Evolutionary conservation across 768 basidiomycete species (phyloP).

Genomic region (Suillus weaverae): DNA sequence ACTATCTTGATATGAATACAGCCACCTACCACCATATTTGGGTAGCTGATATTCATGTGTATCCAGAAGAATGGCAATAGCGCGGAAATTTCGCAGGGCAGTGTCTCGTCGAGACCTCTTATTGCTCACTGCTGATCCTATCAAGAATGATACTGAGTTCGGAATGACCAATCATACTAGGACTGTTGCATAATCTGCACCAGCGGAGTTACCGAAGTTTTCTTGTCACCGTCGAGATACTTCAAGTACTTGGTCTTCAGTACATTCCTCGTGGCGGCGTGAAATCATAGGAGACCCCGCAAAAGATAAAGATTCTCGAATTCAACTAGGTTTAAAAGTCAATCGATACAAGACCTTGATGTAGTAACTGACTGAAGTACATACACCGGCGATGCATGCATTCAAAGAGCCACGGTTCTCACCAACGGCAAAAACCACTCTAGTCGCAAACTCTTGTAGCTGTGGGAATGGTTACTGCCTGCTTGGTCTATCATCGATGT

Average conservation of each 20-base stretch:
- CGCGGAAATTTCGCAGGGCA: background rate
- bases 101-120: background rate
- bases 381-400: background rate
- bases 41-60: background rate
- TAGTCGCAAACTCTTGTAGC: slow-evolving; percentile 28
- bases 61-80: background rate
- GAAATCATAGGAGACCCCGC: background rate
- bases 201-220: background rate
- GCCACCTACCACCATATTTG: background rate
- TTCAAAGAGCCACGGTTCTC: background rate
- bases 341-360: background rate
- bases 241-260: background rate
- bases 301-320: background rate
- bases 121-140: background rate
- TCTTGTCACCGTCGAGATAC: background rate
- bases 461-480: slow-evolving; percentile 15
- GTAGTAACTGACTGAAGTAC: background rate
- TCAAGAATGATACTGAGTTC: background rate
- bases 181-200: background rate
- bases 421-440: slow-evolving; percentile 21
- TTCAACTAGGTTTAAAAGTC: background rate
- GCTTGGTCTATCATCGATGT: background rate
- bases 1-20: background rate
- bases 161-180: background rate
- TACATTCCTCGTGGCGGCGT: background rate